Percentiles rank a stretch among this genome's conserved stretches.
Conservation (phyloP, 257 asterid genomes). For the Solanum appendiculatum region DNA sequence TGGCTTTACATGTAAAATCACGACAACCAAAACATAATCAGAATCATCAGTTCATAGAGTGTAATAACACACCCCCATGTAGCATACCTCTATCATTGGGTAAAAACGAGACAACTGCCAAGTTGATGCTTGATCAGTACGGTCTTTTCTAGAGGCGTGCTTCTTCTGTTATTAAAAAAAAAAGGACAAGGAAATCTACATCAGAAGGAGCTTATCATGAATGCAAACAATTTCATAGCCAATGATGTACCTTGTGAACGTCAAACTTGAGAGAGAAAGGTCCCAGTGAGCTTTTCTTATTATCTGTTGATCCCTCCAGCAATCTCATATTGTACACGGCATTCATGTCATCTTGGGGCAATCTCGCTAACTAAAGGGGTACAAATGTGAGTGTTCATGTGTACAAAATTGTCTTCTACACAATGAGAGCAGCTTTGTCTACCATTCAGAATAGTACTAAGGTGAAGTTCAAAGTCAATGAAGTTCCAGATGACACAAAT, state of each 20-base stretch:
- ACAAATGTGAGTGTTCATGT: not conserved
- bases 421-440: not conserved
- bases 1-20: not conserved
- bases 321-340: conserved; percentile 95
- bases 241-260: conserved; percentile 65
- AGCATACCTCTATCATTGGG: conserved; percentile 86
- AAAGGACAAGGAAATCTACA: not conserved
- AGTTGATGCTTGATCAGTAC: conserved; percentile 60
- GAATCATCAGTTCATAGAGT: not conserved
- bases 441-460: not conserved
- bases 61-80: not conserved
- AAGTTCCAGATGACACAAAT: not conserved
- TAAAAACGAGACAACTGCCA: conserved; percentile 97
- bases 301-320: conserved; percentile 64
- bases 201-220: conserved; percentile 6
- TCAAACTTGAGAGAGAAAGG: conserved; percentile 89
- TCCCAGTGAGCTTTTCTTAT: conserved; percentile 59
- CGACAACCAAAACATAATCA: not conserved
- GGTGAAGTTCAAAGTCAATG: not conserved
- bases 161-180: conserved; percentile 53
- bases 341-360: conserved; percentile 69
- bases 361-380: conserved; percentile 62
- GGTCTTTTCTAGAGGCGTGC: conserved; percentile 83
- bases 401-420: not conserved
- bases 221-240: not conserved